These are phyloP conservation scores for Globisporangium recalcitrans DNA, from an alignment of 352 stramenopile species.

Conservation along the genomic window DNA sequence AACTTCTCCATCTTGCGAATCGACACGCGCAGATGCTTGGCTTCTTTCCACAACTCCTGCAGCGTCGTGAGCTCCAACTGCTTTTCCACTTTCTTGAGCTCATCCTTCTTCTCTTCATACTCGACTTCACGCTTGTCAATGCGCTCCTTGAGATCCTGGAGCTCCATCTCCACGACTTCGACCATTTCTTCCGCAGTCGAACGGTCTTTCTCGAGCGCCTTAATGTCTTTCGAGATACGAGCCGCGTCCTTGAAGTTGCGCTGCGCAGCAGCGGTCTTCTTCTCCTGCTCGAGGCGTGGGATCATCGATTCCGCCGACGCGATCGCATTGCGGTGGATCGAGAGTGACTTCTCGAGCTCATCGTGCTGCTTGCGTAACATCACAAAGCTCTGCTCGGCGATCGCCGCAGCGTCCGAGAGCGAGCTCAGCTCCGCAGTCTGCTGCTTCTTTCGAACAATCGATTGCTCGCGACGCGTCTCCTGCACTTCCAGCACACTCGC, in stretches of 20 bases:
- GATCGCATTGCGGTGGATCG: slow-evolving; percentile 74
- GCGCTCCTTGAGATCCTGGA: slow-evolving; percentile 69
- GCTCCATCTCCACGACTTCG: slow-evolving; percentile 77
- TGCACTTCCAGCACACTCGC: slow-evolving; percentile 66
- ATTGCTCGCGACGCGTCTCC: slow-evolving; percentile 60
- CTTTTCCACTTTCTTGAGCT: slow-evolving; percentile 71
- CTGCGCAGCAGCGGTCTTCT: slow-evolving; percentile 66
- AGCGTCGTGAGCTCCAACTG: slow-evolving; percentile 61
- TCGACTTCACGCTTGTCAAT: slow-evolving; percentile 65
- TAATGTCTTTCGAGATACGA: slow-evolving; percentile 84
- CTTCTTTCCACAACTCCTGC: slow-evolving; percentile 76
- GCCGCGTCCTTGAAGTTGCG: slow-evolving; percentile 87
- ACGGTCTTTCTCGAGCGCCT: slow-evolving; percentile 81
- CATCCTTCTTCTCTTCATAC: slow-evolving; percentile 73
- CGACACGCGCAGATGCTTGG: slow-evolving; percentile 47
- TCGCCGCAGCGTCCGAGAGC: slow-evolving; percentile 57
- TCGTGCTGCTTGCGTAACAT: slow-evolving; percentile 73
- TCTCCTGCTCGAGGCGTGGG: slow-evolving; percentile 71
- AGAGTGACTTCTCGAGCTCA: slow-evolving; percentile 69
- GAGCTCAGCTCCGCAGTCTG: slow-evolving; percentile 65
- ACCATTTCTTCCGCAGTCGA: slow-evolving; percentile 76
- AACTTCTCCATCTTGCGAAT: slow-evolving; percentile 65
- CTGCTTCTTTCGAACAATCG: slow-evolving; percentile 66
- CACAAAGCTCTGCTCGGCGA: slow-evolving; percentile 70
- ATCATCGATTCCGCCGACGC: slow-evolving; percentile 78